Percentiles rank a stretch among this genome's conserved stretches.
Conservation (phyloP, 106 monocot species). For the Gastrodia elata region DNA sequence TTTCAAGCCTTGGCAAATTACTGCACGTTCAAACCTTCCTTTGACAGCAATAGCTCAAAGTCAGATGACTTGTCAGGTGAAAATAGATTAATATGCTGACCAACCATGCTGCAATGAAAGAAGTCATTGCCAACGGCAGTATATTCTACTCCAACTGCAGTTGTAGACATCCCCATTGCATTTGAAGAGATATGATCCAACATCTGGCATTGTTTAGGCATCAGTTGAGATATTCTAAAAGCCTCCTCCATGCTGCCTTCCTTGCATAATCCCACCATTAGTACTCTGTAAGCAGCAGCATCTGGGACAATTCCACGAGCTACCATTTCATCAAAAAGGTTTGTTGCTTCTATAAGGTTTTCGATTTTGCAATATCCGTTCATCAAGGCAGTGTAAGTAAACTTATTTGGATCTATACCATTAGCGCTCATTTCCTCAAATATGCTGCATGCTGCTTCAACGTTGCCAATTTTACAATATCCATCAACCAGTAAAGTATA, state of each 20-base stretch:
- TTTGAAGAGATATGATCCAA: constrained; percentile 25
- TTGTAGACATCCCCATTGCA: neutral
- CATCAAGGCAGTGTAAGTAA: constrained; percentile 83
- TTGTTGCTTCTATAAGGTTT: constrained; percentile 35
- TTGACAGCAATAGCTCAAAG: neutral
- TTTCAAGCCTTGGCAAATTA: neutral
- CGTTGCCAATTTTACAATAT: constrained; percentile 59
- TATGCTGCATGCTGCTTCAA: constrained; percentile 42
- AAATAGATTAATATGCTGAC: neutral
- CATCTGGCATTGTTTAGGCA: constrained; percentile 26
- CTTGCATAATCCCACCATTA: constrained; percentile 57
- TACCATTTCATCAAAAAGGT: constrained; percentile 65
- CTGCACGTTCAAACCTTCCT: neutral
- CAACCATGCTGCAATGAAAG: neutral
- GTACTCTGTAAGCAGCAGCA: constrained; percentile 48
- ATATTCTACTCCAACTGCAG: neutral
- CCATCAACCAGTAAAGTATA: constrained; percentile 75
- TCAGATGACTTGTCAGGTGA: neutral
- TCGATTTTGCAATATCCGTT: constrained; percentile 49
- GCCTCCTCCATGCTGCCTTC: constrained; percentile 48
- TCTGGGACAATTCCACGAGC: constrained; percentile 48
- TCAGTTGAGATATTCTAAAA: constrained; percentile 33
- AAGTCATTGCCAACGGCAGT: neutral
- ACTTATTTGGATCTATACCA: constrained; percentile 62
- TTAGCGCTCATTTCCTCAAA: constrained; percentile 47